A percentile compares a stretch with the other conserved stretches of the same genome.
Evolutionary conservation across 2,329 filamentous ascomycete genomes (phyloP).

Genomic region (Anthostomella pinea): DNA sequence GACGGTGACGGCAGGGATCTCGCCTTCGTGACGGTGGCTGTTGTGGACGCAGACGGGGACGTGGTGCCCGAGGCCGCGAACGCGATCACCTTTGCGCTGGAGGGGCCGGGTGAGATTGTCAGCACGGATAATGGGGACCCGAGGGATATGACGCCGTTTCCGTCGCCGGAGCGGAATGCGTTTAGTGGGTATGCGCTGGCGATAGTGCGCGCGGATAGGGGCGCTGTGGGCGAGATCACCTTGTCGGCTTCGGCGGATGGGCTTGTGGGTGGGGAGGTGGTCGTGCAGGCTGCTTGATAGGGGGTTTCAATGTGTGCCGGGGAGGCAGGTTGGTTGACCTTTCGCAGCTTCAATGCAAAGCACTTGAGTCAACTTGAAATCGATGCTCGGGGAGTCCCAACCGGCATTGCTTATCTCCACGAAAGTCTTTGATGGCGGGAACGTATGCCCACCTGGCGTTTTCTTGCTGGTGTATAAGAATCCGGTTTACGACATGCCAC

Average conservation of each 20-base stretch:
- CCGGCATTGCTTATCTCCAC: too few relatives aligned
- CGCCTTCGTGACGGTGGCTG: constrained; percentile 43
- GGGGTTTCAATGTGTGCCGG: too few relatives aligned
- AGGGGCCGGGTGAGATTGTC: constrained; percentile 43
- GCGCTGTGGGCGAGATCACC: constrained; percentile 23
- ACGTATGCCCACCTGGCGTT: too few relatives aligned
- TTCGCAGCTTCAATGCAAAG: too few relatives aligned
- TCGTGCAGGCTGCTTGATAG: constrained; percentile 10
- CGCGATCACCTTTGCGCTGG: constrained; percentile 42
- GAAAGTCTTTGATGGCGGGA: too few relatives aligned
- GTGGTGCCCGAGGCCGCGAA: constrained; percentile 42
- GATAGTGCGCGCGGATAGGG: constrained; percentile 34
- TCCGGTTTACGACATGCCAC: too few relatives aligned
- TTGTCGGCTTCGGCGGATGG: constrained; percentile 21
- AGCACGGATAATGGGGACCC: constrained; percentile 52
- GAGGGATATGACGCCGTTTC: constrained; percentile 42
- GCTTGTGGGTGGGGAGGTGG: constrained; percentile 14
- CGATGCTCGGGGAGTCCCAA: too few relatives aligned
- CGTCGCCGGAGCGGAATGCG: constrained; percentile 37
- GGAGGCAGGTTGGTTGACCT: too few relatives aligned
- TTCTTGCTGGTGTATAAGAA: too few relatives aligned
- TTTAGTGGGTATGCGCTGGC: constrained; percentile 41
- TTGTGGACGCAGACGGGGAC: constrained; percentile 43
- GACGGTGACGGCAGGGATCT: constrained; percentile 43
- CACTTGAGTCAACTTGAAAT: too few relatives aligned